phyloP scores from a whole-genome alignment of 176 grass and related monocot genomes.

The Tuctoria greenei region DNA sequence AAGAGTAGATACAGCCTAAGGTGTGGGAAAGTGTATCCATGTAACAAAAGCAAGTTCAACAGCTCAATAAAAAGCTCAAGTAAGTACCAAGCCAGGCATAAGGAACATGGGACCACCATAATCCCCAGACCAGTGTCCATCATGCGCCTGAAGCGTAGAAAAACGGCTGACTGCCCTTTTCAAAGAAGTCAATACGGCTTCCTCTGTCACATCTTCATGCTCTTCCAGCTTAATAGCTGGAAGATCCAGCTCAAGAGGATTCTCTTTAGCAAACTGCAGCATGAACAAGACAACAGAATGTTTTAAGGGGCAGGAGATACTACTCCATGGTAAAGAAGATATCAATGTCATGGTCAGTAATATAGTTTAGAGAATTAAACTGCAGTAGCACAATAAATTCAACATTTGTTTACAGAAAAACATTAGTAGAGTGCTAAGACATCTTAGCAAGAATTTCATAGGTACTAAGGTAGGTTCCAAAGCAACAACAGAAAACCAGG shows the following conservation, averaged over 20 bases:
- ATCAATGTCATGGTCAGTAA: not conserved
- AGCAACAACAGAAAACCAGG: not conserved
- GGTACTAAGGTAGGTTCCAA: not conserved
- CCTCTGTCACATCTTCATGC: conserved; percentile 71
- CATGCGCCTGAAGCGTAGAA: conserved; percentile 77
- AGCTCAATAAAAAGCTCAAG: not conserved
- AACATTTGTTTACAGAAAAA: not conserved
- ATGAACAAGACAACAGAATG: conserved; percentile 6
- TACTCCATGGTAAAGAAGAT: not conserved
- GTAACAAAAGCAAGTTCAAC: conserved; percentile 6
- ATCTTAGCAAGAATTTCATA: not conserved
- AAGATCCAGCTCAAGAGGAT: conserved; percentile 64
- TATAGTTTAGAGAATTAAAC: not conserved
- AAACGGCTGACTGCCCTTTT: conserved; percentile 59
- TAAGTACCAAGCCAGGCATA: conserved; percentile 80
- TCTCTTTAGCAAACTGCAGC: conserved; percentile 70
- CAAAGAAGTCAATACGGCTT: conserved; percentile 50
- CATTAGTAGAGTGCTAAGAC: not conserved
- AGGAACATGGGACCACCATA: conserved; percentile 90
- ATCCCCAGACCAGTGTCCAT: conserved; percentile 91
- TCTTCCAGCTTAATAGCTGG: conserved; percentile 60
- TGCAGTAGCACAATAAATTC: not conserved
- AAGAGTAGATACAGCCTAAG: not conserved
- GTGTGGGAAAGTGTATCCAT: not conserved
- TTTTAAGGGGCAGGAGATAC: not conserved